These are phyloP conservation scores for Ophiocordyceps camponoti-rufipedis DNA, from an alignment of 2,329 filamentous ascomycete species.

Conservation along the genomic window DNA sequence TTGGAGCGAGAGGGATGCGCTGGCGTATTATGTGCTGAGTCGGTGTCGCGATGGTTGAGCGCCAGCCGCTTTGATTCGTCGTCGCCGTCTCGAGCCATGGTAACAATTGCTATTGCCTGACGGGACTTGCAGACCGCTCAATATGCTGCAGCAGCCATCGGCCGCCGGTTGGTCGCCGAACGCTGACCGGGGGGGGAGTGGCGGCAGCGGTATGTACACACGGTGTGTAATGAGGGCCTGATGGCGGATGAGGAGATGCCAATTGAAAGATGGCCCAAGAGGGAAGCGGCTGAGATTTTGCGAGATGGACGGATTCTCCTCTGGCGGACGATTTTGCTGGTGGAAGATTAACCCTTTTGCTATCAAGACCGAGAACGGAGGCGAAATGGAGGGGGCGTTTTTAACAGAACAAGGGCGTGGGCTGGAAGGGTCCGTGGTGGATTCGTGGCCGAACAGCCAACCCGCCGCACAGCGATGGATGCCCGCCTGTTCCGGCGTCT, in stretches of 20 bases:
- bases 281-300: too few relatives aligned
- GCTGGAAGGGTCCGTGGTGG: neutral
- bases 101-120: constrained; percentile 2
- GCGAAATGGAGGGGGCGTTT: neutral
- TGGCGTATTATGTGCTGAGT: constrained; percentile 10
- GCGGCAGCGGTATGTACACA: constrained; percentile 1
- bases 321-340: neutral
- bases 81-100: constrained; percentile 27
- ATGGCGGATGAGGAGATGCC: too few relatives aligned
- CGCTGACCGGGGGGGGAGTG: neutral
- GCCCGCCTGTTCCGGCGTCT: neutral
- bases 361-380: neutral
- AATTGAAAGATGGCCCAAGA: too few relatives aligned
- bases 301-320: neutral
- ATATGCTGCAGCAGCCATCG: constrained; percentile 3
- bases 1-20: constrained; percentile 13
- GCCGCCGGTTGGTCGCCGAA: constrained; percentile 2
- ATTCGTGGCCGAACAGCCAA: neutral
- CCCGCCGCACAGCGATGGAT: neutral
- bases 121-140: constrained; percentile 2
- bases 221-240: neutral
- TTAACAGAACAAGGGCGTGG: neutral
- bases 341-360: neutral
- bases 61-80: constrained; percentile 35
- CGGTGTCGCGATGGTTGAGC: constrained; percentile 17